A percentile compares a stretch with the other conserved stretches of the same genome.
Evolutionary conservation across 176 grass and related monocot species (phyloP).

Genomic region (Puya raimondii): DNA sequence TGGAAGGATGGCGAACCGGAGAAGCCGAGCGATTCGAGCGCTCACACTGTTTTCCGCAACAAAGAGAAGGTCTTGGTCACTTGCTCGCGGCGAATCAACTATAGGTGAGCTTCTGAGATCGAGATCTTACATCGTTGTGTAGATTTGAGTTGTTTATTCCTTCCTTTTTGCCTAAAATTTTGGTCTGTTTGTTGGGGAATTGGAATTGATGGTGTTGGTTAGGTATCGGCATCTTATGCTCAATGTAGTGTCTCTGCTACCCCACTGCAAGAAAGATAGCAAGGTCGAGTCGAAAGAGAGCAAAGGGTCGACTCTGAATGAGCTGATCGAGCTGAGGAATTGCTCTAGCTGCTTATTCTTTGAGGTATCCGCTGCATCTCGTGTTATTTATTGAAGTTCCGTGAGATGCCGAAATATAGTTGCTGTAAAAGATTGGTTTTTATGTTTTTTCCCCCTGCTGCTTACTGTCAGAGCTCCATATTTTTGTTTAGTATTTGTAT

Average conservation of each 20-base stretch:
- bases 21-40: background rate
- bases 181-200: background rate
- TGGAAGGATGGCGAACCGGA: constrained; percentile 43
- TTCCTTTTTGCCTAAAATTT: background rate
- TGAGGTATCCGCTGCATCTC: constrained; percentile 35
- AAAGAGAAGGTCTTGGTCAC: constrained; percentile 86
- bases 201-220: constrained; percentile 6
- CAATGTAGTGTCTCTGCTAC: constrained; percentile 61
- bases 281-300: constrained; percentile 91
- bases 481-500: background rate
- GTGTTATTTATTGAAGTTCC: background rate
- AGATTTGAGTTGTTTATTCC: background rate
- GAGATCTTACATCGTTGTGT: background rate
- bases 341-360: constrained; percentile 86
- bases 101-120: constrained; percentile 24
- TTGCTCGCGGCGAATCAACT: constrained; percentile 82
- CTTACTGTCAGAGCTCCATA: constrained; percentile 15
- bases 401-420: too few species aligned
- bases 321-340: constrained; percentile 77
- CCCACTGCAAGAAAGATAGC: constrained; percentile 91
- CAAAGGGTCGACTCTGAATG: constrained; percentile 67
- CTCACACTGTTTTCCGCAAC: constrained; percentile 40
- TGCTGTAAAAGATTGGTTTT: too few species aligned
- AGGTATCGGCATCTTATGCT: constrained; percentile 90
- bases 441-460: background rate